Base-by-base conservation (phyloP, 116 monocot genomes). In the Phalaenopsis hybrid region DNA sequence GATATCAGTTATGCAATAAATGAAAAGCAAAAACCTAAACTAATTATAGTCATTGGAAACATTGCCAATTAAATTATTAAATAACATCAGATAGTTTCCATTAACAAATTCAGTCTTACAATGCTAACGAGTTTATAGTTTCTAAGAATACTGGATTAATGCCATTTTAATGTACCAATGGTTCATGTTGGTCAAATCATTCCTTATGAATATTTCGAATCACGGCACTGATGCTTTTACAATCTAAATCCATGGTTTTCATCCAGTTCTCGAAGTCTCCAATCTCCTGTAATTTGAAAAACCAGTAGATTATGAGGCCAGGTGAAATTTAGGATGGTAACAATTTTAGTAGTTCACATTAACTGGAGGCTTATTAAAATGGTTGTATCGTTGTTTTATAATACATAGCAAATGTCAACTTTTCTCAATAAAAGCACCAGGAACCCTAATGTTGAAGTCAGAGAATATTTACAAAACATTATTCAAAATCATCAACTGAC, bases 211-310 rank as follows among this genome's bases (percentile, higher is more conserved):
- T 95, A 72, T 87, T 95, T 8, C 77, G 79, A 49, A 95, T 87
- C 28, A 90, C 95, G 45, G 88, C 79, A 80, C 75, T 91, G 81
- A 92, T 87, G 81, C 85, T 95, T 83, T 88, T 91, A 61, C 92
- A 95, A 83, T 95, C 95, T 57, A 88, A 95, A 44, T 91, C 91
- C 95, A 95, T 92, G 57, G 81, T 84, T 86, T 89, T 95, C 92
- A 95, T 95, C 95, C 95, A 95, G 86, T 95, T 92, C 86, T 95
- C 95, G 75, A 95, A 95, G 81, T 95, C 95, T 78, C 95, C 95
- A 61, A 95, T 91, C 80, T 95, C 92, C 91, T 92, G 87, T 45
- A n/a, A 81, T 25, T 75, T 45, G 45, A 75, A 44, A 13, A 34
- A 34, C 8, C 34, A 70, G 33, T 12, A 72, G 33, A 69, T 72